Evolutionary conservation across 306 rosid species (phyloP).

Genomic region (Oemleria cerasiformis): DNA sequence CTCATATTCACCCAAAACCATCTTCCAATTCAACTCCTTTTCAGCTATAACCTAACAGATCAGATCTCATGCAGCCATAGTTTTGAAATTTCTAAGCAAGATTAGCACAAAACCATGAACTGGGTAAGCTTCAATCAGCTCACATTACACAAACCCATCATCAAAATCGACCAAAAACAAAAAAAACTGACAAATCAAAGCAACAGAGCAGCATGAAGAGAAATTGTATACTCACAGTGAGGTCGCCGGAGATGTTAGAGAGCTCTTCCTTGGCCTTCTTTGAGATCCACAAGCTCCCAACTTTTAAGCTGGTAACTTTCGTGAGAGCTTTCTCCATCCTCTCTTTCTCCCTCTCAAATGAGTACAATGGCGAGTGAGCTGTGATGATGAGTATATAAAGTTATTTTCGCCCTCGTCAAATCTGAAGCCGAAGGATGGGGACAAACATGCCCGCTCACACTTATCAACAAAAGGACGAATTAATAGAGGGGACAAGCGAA

Average conservation of each 20-base stretch:
- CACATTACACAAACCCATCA: conserved; percentile 31
- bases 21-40: conserved; percentile 6
- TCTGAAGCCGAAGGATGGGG: conserved; percentile 36
- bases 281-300: conserved; percentile 81
- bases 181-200: not conserved
- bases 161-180: conserved; percentile 6
- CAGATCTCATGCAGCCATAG: conserved; percentile 43
- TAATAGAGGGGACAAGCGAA: no score
- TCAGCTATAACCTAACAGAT: not conserved
- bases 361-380: not conserved
- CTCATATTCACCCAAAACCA: conserved; percentile 10
- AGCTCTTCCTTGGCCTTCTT: conserved; percentile 91
- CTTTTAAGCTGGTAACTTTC: conserved; percentile 72
- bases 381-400: not conserved
- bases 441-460: conserved; percentile 40
- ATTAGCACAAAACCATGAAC: conserved; percentile 23
- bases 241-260: conserved; percentile 68
- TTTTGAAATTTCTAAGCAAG: not conserved
- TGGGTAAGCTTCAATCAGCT: conserved; percentile 21
- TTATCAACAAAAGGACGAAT: not conserved
- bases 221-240: conserved; percentile 51
- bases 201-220: not conserved
- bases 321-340: conserved; percentile 92
- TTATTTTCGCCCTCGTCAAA: not conserved
- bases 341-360: not conserved